Conservation (phyloP, 2,329 filamentous ascomycete genomes). For the Raffaelea arxii region DNA sequence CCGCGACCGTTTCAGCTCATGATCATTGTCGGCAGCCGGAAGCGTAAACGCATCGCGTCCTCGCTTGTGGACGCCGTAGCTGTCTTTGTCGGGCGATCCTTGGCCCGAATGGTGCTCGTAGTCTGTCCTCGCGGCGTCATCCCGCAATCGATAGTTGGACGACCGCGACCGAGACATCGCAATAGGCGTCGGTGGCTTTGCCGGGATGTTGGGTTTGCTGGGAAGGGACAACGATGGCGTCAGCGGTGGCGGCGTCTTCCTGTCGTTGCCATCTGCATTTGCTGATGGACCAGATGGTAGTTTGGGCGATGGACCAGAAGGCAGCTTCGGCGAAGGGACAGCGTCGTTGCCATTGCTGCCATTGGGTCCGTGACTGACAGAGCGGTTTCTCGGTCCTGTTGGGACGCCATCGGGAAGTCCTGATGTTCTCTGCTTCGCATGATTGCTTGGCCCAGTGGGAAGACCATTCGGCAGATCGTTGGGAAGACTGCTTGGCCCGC, state of each 20-base stretch:
- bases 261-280: not conserved
- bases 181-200: constrained; percentile 11
- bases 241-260: too few relatives aligned
- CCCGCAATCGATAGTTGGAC: not conserved
- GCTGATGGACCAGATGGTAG: not conserved
- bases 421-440: not conserved
- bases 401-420: not conserved
- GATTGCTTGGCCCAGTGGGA: not conserved
- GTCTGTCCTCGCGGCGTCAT: not conserved
- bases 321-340: not conserved
- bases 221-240: too few relatives aligned
- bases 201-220: constrained; percentile 3
- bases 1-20: constrained; percentile 8
- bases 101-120: not conserved
- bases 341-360: not conserved
- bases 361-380: too few relatives aligned
- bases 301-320: not conserved
- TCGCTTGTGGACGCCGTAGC: constrained; percentile 5
- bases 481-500: not conserved
- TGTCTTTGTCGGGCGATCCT: not conserved
- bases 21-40: not conserved
- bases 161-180: constrained; percentile 3
- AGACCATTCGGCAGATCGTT: not conserved
- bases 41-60: not conserved
- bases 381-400: not conserved